A percentile compares a stretch with the other conserved stretches of the same genome.
Evolutionary conservation across 129 eudicot species (phyloP).

Genomic region (Escallonia rubra): DNA sequence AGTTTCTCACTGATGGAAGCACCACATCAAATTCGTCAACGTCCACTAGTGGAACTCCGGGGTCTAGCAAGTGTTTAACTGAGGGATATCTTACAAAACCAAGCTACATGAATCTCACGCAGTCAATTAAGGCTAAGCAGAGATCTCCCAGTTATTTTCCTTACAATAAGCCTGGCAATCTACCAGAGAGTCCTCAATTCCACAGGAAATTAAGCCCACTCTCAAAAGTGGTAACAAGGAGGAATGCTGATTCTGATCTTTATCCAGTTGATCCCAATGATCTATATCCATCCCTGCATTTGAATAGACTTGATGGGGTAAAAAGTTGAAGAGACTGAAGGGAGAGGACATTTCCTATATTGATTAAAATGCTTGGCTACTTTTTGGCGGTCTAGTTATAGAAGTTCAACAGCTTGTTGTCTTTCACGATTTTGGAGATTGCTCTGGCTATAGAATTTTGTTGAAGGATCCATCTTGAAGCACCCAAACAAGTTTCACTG

Average conservation of each 20-base stretch:
- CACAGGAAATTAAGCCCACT: constrained; percentile 44
- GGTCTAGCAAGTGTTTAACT: constrained; percentile 35
- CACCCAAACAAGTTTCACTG: constrained; percentile 10
- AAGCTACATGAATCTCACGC: constrained; percentile 71
- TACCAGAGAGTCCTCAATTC: constrained; percentile 26
- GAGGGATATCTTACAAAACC: constrained; percentile 45
- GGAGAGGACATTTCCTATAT: constrained; percentile 1
- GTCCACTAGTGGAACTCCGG: constrained; percentile 57
- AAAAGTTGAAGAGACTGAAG: constrained; percentile 17
- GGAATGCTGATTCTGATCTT: constrained; percentile 53
- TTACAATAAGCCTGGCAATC: constrained; percentile 15
- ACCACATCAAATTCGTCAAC: constrained; percentile 60
- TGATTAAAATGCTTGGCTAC: constrained; percentile 12
- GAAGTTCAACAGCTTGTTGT: constrained; percentile 82
- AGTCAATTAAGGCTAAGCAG: constrained; percentile 78
- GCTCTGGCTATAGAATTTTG: not conserved
- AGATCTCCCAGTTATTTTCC: constrained; percentile 8
- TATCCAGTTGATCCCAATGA: constrained; percentile 51
- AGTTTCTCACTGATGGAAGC: constrained; percentile 51
- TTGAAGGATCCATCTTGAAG: constrained; percentile 4
- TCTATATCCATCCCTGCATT: constrained; percentile 56
- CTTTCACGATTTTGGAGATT: constrained; percentile 16
- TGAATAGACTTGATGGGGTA: constrained; percentile 33
- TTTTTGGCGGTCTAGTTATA: constrained; percentile 2
- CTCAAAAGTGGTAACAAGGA: constrained; percentile 49